These are phyloP conservation scores for Paradendryphiella salina DNA, from an alignment of 2,329 filamentous ascomycete species.

Conservation along the genomic window DNA sequence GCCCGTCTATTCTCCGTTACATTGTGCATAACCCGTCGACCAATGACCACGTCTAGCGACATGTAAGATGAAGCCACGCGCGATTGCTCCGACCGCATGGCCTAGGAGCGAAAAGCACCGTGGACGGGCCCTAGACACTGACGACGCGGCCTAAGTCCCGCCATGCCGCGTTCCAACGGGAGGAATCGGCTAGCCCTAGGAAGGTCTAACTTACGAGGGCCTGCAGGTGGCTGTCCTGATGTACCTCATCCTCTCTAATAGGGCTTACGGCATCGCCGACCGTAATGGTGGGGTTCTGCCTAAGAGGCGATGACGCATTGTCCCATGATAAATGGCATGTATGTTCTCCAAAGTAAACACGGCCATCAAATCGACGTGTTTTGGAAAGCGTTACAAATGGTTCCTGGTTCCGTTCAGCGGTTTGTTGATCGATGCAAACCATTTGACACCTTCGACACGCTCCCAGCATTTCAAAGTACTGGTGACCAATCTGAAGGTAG, in stretches of 20 bases:
- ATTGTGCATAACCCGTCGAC: constrained; percentile 19
- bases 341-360: constrained; percentile 89
- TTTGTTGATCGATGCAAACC: constrained; percentile 90
- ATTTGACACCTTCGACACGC: constrained; percentile 91
- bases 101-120: constrained; percentile 18
- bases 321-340: constrained; percentile 49
- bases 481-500: constrained; percentile 65
- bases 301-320: constrained; percentile 25
- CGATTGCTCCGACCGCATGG: constrained; percentile 27
- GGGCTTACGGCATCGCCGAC: constrained; percentile 45
- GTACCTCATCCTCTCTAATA: constrained; percentile 36
- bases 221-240: constrained; percentile 28
- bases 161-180: constrained; percentile 14
- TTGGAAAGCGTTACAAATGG: constrained; percentile 88
- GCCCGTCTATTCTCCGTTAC: constrained; percentile 27
- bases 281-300: constrained; percentile 45
- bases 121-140: constrained; percentile 7
- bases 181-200: constrained; percentile 1
- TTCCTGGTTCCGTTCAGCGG: constrained; percentile 75
- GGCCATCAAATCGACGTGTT: constrained; percentile 79
- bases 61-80: constrained; percentile 37
- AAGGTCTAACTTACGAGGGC: constrained; percentile 31
- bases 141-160: constrained; percentile 24
- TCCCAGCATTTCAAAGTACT: constrained; percentile 72
- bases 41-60: constrained; percentile 29